Evolutionary conservation across 1,284 basidiomycete genomes (phyloP), one percentile per base, ranked within the genome.

Genomic region (Trichosporon sp.): DNA sequence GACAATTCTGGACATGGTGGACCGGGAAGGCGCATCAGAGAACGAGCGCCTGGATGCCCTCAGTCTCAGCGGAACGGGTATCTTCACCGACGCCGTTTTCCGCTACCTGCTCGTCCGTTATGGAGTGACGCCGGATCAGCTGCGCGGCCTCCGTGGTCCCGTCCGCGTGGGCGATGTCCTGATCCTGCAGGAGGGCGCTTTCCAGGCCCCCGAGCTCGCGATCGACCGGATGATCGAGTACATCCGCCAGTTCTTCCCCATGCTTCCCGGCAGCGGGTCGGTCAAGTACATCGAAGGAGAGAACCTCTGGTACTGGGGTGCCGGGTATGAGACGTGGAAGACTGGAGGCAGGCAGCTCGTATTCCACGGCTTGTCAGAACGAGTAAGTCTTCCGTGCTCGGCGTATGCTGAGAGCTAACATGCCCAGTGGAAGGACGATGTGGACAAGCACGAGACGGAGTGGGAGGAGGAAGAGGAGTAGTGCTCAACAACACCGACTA

Each of bases 141-240:
- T 77, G 14, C 64, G 69, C 2, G 49, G 60, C 19, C 61, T 73
- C 9, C 46, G 58, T 1, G 68, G 69, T 1, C 72, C 73, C 0
- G 69, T 73, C 3, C 63, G 70, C 27, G 60, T 77, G 6, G 76
- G 76, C 21, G 76, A 77, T 54, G 71, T 77, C n/a, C 27, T 77
- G 71, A 66, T 69, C 57, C 57, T 69, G n/a, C 68, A 64, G 33
- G 65, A 65, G 23, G 63, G 49, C 4, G 65, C 68, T 2, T 46
- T 65, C 25, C 44, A 44, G 11, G 68, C 68, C 10, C 68, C 68
- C 10, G 49, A 59, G 9, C 11, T 10, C 4, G 68, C 63, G 3
- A 58, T 62, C 16, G 29, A 31, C 23, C 31, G 29, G 7, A 37
- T 63, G 34, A 36, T 69, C 23, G 16, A 16, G 7, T 61, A 66